Conservation (phyloP, 2,329 filamentous ascomycete species). For the Botryotinia convoluta region DNA sequence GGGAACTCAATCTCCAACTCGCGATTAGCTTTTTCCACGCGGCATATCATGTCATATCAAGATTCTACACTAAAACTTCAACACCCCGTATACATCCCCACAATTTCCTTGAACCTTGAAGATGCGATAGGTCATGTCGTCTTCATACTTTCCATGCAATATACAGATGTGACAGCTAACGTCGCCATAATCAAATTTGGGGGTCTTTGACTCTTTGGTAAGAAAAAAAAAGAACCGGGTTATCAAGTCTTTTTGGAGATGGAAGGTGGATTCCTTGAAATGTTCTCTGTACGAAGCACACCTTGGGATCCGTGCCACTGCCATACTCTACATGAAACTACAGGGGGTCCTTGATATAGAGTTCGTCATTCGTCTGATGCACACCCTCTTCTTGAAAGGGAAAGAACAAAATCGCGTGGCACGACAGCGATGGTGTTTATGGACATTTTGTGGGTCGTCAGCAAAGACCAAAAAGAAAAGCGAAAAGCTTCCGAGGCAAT, state of each 20-base stretch:
- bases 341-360: slow-evolving; percentile 15
- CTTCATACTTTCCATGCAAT: neutral
- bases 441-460: slow-evolving; percentile 2
- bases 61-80: neutral
- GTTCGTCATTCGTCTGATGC: slow-evolving; percentile 34
- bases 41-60: neutral
- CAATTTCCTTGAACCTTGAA: neutral
- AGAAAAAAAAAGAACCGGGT: neutral
- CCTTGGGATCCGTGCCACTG: slow-evolving; percentile 3
- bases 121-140: neutral
- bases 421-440: slow-evolving; percentile 16
- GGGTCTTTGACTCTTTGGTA: neutral
- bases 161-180: neutral
- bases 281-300: neutral
- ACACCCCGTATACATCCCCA: neutral
- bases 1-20: neutral
- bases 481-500: neutral
- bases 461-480: neutral
- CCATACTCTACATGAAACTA: slow-evolving; percentile 28
- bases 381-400: slow-evolving; percentile 1
- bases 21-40: neutral
- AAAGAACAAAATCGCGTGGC: slow-evolving; percentile 26
- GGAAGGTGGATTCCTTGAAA: neutral
- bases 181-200: neutral
- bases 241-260: neutral